Conservation (phyloP, 2,329 filamentous ascomycete species). For the Cytospora piceicola region DNA sequence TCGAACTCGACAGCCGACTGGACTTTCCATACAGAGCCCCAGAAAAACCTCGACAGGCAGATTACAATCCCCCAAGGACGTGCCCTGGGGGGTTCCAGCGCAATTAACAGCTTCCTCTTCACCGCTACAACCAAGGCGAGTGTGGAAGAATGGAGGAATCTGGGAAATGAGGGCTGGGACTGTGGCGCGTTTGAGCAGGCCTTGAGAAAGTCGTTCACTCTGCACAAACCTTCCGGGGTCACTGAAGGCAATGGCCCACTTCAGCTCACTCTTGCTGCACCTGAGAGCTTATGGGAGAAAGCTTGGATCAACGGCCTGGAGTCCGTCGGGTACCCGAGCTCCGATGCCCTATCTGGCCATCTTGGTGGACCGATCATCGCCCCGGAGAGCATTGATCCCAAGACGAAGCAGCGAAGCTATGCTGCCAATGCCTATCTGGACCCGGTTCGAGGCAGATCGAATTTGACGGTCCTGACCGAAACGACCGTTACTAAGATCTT, state of each 20-base stretch:
- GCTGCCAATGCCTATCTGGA: constrained; percentile 33
- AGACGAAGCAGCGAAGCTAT: constrained; percentile 32
- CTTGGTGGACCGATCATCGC: constrained; percentile 9
- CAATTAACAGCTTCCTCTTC: constrained; percentile 32
- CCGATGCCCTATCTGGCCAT: constrained; percentile 28
- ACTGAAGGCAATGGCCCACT: constrained; percentile 12
- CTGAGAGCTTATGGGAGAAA: constrained; percentile 14
- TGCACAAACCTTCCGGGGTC: neutral
- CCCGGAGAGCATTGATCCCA: constrained; percentile 30
- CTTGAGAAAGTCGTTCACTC: constrained; percentile 1
- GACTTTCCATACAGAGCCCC: constrained; percentile 9
- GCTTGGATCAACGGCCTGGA: constrained; percentile 31
- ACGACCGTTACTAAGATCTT: constrained; percentile 7
- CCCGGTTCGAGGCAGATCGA: constrained; percentile 25
- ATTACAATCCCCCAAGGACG: constrained; percentile 26
- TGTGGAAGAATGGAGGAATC: constrained; percentile 30
- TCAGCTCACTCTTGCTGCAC: constrained; percentile 4
- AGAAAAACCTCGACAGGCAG: constrained; percentile 13
- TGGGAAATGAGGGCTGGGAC: constrained; percentile 33
- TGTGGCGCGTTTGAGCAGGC: constrained; percentile 19
- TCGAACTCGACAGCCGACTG: constrained; percentile 4
- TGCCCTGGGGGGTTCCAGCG: constrained; percentile 32
- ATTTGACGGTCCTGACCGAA: constrained; percentile 31
- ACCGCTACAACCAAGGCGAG: constrained; percentile 17
- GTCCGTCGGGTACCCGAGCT: constrained; percentile 23